Evolutionary conservation across 257 asterid species (phyloP), one percentile per base, ranked within the genome.

Genomic region (Henckelia pumila): DNA sequence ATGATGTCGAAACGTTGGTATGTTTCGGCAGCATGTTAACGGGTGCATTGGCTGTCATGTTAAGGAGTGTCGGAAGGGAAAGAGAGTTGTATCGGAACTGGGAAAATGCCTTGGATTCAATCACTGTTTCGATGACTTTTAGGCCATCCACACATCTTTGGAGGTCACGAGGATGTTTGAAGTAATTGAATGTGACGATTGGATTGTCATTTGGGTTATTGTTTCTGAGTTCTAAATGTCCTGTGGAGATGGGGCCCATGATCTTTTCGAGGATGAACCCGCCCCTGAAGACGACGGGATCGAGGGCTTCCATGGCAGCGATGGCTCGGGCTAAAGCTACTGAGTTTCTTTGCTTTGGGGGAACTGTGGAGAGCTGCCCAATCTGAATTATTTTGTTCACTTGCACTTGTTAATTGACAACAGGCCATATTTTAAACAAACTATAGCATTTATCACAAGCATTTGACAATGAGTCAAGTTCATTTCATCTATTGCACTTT

Each of bases 311-410:
- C 88, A 89, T 80, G 56, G 81, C 79, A 4, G 78, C 71, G 0
- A 83, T 80, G 5, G 96, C 98, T 61, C 56, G 68, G 19, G 82
- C 72, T 32, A 92, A 57, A 66, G 95, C 96, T 72, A 85, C 79
- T 59, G 85, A 80, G 7, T 88, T 91, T 70, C 98, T 89, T 68
- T 87, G 83, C 74, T 89, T 92, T 17, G 98, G 98, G 44, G 98
- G 95, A 33, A 92, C 72, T 0, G 89, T 86, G 64, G 95, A 83
- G 7, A 92, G 82, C 70, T 92, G 96, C 1, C 98, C 96, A 23
- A 89, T 89, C 98, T 92, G 84, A 72, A 75, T 25, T 1, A 68
- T 40, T 40, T 40, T 11, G 50, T 40, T 40, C 50, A 40, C 6
- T 40, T 40, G n/a, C 50, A 40, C 47, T 35, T 8, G 16, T 35